Conservation (phyloP, 2,329 filamentous ascomycete species). For the Parasarocladium wereldwijsianum region DNA sequence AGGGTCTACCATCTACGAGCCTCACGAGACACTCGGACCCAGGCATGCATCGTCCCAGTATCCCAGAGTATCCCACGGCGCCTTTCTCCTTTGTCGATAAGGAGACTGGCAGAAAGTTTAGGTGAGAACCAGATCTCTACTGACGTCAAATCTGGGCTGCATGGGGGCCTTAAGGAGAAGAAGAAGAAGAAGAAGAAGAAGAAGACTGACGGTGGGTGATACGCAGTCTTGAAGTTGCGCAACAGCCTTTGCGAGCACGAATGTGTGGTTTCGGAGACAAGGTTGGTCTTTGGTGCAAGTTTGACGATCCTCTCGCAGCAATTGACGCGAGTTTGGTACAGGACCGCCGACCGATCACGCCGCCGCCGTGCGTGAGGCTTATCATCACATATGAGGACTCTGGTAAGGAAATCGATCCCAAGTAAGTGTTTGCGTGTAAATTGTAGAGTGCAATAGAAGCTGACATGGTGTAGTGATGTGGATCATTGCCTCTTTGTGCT, state of each 20-base stretch:
- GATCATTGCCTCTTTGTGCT: conserved; percentile 34
- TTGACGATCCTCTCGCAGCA: conserved; percentile 2
- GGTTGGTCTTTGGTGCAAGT: conserved; percentile 30
- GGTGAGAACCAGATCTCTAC: conserved; percentile 2
- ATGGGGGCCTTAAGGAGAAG: too few species aligned
- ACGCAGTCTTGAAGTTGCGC: conserved; percentile 58
- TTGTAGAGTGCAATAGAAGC: not conserved
- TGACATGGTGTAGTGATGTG: conserved; percentile 15
- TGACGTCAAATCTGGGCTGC: not conserved
- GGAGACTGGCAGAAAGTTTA: conserved; percentile 1
- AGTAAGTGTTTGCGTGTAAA: conserved; percentile 43
- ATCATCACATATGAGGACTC: conserved; percentile 62
- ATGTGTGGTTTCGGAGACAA: conserved; percentile 99
- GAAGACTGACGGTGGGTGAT: conserved; percentile 9
- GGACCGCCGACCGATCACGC: conserved; percentile 92
- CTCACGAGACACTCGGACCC: too few species aligned
- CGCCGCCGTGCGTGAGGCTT: conserved; percentile 79
- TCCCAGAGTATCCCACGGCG: too few species aligned
- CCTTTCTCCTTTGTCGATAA: conserved; percentile 1
- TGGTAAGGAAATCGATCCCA: conserved; percentile 69
- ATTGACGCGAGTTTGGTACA: conserved; percentile 20
- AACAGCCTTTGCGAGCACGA: conserved; percentile 82
- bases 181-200: not conserved
- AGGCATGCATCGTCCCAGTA: too few species aligned
- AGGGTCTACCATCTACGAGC: not conserved